Conservation (phyloP, 805 yeast species). For the Nakazawaea sp. region DNA sequence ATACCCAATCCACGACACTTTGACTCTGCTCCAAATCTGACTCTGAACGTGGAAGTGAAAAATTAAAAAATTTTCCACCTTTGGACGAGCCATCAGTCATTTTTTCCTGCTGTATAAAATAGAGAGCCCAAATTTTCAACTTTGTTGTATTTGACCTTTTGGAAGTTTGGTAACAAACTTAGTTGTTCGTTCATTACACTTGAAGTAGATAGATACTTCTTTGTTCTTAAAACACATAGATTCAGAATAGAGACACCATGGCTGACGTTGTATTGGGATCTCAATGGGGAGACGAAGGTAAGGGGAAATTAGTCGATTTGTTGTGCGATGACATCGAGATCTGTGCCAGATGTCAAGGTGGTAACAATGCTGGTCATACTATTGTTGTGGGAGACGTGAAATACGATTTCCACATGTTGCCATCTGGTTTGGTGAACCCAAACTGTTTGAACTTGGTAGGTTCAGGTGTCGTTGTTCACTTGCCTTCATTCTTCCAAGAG, state of each 20-base stretch:
- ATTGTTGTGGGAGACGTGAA: slow-evolving; percentile 84
- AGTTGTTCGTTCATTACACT: slow-evolving; percentile 9
- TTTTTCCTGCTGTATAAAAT: too few relatives aligned
- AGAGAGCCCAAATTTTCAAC: too few relatives aligned
- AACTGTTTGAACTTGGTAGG: slow-evolving; percentile 88
- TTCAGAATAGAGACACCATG: slow-evolving; percentile 42
- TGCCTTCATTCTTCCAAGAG: slow-evolving; percentile 89
- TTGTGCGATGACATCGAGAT: slow-evolving; percentile 93
- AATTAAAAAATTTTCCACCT: too few relatives aligned
- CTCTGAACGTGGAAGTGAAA: too few relatives aligned
- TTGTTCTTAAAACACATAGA: too few relatives aligned
- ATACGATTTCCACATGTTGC: slow-evolving; percentile 98
- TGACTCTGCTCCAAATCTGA: too few relatives aligned
- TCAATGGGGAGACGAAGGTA: slow-evolving; percentile 99
- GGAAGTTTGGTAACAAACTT: background rate
- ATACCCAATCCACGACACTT: too few relatives aligned
- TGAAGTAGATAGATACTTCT: slow-evolving; percentile 1
- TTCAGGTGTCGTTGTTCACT: slow-evolving; percentile 92
- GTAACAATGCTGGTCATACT: slow-evolving; percentile 99
- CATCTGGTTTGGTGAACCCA: slow-evolving; percentile 95
- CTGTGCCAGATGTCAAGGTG: slow-evolving; percentile 98
- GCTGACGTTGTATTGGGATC: slow-evolving; percentile 94
- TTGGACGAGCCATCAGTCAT: too few relatives aligned
- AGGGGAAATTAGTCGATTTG: slow-evolving; percentile 93
- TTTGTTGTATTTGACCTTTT: too few relatives aligned